Conservation (phyloP, 352 stramenopile species). For the Pythium apleroticum region DNA sequence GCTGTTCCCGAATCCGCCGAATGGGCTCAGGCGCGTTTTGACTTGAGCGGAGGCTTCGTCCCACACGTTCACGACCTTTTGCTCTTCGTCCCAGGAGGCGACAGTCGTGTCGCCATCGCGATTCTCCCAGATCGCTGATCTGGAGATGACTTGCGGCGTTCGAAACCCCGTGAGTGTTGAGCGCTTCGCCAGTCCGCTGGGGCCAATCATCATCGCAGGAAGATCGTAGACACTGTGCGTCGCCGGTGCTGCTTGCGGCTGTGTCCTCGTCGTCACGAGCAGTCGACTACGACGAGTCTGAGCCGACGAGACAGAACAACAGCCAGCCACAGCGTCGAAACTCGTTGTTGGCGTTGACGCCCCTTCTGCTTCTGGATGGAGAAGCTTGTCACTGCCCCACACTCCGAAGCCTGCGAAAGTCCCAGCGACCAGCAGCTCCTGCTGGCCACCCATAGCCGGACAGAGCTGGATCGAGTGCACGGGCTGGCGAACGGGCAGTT, state of each 20-base stretch:
- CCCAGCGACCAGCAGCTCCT: constrained; percentile 19
- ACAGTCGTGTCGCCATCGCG: constrained; percentile 10
- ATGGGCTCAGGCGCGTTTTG: constrained; percentile 4
- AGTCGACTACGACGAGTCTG: constrained; percentile 11
- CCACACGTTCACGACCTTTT: constrained; percentile 20
- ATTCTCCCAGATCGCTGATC: constrained; percentile 19
- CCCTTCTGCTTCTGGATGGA: neutral
- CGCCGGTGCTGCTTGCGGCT: constrained; percentile 11
- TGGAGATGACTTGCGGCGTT: constrained; percentile 21
- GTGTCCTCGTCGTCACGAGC: constrained; percentile 17
- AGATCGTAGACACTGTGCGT: constrained; percentile 21
- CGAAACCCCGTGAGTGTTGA: constrained; percentile 21
- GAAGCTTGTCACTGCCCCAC: constrained; percentile 13
- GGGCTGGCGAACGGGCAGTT: constrained; percentile 18
- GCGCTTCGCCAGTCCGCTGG: neutral
- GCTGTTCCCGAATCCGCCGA: neutral
- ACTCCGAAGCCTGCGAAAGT: constrained; percentile 24
- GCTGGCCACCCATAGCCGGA: constrained; percentile 4
- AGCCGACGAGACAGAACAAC: constrained; percentile 5
- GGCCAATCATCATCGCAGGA: neutral
- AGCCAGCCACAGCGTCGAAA: constrained; percentile 13
- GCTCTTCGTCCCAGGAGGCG: constrained; percentile 23
- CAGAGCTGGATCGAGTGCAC: constrained; percentile 24
- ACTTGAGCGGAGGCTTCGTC: constrained; percentile 9
- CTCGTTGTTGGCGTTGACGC: neutral